Evolutionary conservation across 2,329 filamentous ascomycete species (phyloP), one percentile per base, ranked within the genome.

Genomic region (Cladosporium sp.): DNA sequence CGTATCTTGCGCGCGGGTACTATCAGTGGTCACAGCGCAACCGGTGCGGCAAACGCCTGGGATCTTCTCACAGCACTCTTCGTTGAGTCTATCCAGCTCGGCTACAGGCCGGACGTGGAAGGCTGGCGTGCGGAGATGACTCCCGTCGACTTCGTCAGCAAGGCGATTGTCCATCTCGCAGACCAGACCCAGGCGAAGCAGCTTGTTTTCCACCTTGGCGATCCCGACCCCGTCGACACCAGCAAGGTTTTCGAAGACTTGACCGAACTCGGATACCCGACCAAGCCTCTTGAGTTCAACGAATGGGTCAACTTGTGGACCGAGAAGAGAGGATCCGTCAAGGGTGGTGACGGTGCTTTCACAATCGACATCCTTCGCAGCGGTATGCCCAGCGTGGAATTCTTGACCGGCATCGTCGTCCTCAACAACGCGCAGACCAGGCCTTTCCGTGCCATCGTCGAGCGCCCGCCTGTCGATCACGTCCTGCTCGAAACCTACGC

Each of bases 91-190:
- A 76, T 91, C 32, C 82, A 86, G 47, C 75, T 91, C 3, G 86
- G 86, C 5, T 79, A 80, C 57, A 80, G 80, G 1, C 87, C 88
- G 0, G 77, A 87, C 47, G 82, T 90, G 3, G 77, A 85, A 43
- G 83, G 83, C 37, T 92, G 88, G 88, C 80, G 84, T 43, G 80
- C 86, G 1, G 88, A 92, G 70, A 91, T 91, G 87, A 90, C 88
- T 0, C 87, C 88, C 0, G 88, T 89, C 12, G 87, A 92, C 67
- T 90, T 88, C 61, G 86, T 90, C 52, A 87, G 83, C 69, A 83
- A 82, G 56, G 82, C 86, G 3, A 88, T 92, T 56, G 73, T 87
- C 19, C 81, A 85, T 15, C 77, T 91, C 17, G 78, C 84, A 36
- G 82, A 85, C 57, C 77, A 88, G 52, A 78, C 72, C 0, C 75